Evolutionary conservation across 805 yeast species (phyloP).

Genomic region (Metahyphopichia silvanorum): DNA sequence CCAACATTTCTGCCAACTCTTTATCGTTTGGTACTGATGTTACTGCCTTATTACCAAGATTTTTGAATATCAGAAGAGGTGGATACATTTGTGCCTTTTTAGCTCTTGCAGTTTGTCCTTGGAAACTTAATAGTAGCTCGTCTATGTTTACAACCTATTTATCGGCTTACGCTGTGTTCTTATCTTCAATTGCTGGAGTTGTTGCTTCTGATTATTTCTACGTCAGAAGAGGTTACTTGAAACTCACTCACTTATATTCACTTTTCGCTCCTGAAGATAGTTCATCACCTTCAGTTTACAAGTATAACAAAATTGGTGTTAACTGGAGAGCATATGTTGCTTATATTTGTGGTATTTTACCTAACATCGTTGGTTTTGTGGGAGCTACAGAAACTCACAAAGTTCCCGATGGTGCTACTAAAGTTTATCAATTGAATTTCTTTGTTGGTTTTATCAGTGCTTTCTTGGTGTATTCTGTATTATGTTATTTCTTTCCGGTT

Average conservation of each 20-base stretch:
- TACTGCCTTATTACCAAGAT: slow-evolving; percentile 37
- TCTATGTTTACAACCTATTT: slow-evolving; percentile 41
- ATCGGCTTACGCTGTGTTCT: slow-evolving; percentile 42
- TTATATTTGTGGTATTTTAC: slow-evolving; percentile 74
- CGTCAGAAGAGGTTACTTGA: slow-evolving; percentile 69
- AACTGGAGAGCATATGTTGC: slow-evolving; percentile 87
- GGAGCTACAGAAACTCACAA: slow-evolving; percentile 69
- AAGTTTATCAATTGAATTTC: slow-evolving; percentile 70
- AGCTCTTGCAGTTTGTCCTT: slow-evolving; percentile 38
- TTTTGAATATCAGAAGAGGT: slow-evolving; percentile 40
- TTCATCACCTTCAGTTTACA: slow-evolving; percentile 42
- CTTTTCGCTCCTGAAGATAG: slow-evolving; percentile 32
- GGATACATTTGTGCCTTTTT: slow-evolving; percentile 37
- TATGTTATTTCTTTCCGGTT: slow-evolving; percentile 54
- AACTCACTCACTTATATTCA: slow-evolving; percentile 62
- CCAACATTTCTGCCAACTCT: slow-evolving; percentile 41
- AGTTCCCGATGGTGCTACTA: slow-evolving; percentile 77
- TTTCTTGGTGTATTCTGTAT: slow-evolving; percentile 48
- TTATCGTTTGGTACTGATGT: slow-evolving; percentile 42
- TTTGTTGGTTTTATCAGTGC: slow-evolving; percentile 71
- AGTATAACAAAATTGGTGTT: slow-evolving; percentile 59
- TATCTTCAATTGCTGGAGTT: slow-evolving; percentile 42
- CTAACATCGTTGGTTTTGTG: slow-evolving; percentile 84
- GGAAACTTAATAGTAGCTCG: slow-evolving; percentile 39
- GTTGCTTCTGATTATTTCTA: slow-evolving; percentile 43